These are phyloP conservation scores for Kodamaea laetipori DNA, from an alignment of 805 yeast genomes.

Conservation along the genomic window DNA sequence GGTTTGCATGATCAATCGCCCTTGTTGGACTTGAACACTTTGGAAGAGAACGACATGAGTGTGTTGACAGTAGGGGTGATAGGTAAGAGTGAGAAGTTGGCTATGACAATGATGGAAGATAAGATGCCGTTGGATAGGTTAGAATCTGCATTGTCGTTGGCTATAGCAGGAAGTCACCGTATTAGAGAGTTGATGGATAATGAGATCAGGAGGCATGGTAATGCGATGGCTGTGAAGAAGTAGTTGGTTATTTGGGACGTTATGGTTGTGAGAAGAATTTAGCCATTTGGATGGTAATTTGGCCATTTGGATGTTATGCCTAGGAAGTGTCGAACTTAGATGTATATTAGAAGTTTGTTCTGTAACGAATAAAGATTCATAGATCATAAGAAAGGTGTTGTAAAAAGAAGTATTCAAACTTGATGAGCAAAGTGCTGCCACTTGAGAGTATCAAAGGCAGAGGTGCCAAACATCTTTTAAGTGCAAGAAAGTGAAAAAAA, in stretches of 20 bases:
- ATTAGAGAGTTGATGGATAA: slow-evolving; percentile 83
- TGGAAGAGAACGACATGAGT: slow-evolving; percentile 85
- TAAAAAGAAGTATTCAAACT: too few relatives aligned
- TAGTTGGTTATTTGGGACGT: background rate
- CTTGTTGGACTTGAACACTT: slow-evolving; percentile 74
- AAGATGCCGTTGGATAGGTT: slow-evolving; percentile 80
- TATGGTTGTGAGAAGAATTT: too few relatives aligned
- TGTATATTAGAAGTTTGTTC: too few relatives aligned
- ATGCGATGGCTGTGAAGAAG: slow-evolving; percentile 26
- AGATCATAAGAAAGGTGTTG: too few relatives aligned
- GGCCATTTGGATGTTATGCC: too few relatives aligned
- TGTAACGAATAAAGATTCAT: too few relatives aligned
- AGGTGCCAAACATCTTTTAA: too few relatives aligned
- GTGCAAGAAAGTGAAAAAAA: too few relatives aligned
- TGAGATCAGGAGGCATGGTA: slow-evolving; percentile 77
- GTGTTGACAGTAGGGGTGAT: slow-evolving; percentile 79
- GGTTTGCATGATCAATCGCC: slow-evolving; percentile 79
- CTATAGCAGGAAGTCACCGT: slow-evolving; percentile 84
- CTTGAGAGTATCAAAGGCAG: too few relatives aligned
- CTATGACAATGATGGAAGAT: slow-evolving; percentile 76
- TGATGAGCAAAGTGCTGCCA: too few relatives aligned
- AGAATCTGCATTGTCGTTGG: slow-evolving; percentile 75
- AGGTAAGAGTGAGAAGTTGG: slow-evolving; percentile 78
- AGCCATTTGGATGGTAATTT: too few relatives aligned
- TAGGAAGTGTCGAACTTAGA: too few relatives aligned